These are phyloP conservation scores for Trametes cubensis DNA, from an alignment of 768 basidiomycete genomes.

Conservation along the genomic window DNA sequence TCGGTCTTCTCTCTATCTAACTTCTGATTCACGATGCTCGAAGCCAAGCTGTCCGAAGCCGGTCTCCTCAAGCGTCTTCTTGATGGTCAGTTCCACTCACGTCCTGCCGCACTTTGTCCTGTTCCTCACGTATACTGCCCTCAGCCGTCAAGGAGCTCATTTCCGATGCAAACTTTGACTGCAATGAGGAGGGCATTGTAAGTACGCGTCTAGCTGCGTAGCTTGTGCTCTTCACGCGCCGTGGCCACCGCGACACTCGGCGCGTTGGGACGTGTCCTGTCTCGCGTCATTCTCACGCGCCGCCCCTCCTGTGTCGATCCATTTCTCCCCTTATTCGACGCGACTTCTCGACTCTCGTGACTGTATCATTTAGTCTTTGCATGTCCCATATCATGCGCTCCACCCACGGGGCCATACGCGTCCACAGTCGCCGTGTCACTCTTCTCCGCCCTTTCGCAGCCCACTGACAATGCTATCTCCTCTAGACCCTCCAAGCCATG, in stretches of 20 bases:
- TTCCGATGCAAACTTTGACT: slow-evolving; percentile 96
- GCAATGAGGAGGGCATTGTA: slow-evolving; percentile 92
- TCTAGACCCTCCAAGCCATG: slow-evolving; percentile 91
- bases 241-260: not conserved
- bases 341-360: no score
- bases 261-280: no score
- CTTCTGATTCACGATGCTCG: slow-evolving; percentile 53
- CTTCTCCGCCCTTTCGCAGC: no score
- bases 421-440: no score
- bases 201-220: slow-evolving; percentile 30
- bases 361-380: no score
- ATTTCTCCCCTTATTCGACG: no score
- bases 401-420: no score
- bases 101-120: not conserved
- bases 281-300: no score
- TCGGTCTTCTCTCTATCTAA: not conserved
- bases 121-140: not conserved
- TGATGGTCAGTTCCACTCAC: slow-evolving; percentile 63
- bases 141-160: slow-evolving; percentile 97
- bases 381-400: no score
- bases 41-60: slow-evolving; percentile 89
- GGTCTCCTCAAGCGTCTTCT: slow-evolving; percentile 89
- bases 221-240: not conserved
- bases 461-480: not conserved
- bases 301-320: no score